These are phyloP conservation scores for Zygosaccharomyces lentus DNA, from an alignment of 805 yeast species.

Conservation along the genomic window DNA sequence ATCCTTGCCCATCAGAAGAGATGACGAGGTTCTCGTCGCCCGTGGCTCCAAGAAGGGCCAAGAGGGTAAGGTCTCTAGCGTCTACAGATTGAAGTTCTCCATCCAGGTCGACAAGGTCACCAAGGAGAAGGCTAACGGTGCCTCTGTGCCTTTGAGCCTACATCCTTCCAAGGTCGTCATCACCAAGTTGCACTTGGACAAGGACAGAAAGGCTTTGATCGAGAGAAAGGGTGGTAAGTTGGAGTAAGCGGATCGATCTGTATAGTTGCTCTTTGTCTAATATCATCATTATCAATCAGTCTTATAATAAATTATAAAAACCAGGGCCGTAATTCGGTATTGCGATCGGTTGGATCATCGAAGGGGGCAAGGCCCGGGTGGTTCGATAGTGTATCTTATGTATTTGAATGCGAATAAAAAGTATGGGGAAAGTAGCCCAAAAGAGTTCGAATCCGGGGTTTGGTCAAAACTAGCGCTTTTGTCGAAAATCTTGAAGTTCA, in stretches of 20 bases:
- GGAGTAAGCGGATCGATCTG: conserved; percentile 52
- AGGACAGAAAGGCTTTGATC: conserved; percentile 97
- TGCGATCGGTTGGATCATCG: background rate
- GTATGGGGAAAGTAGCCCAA: background rate
- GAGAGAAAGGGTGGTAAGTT: conserved; percentile 96
- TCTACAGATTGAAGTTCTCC: conserved; percentile 97
- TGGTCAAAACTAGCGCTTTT: background rate
- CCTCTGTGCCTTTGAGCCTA: conserved; percentile 92
- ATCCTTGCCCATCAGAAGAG: conserved; percentile 95
- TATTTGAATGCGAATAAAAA: background rate
- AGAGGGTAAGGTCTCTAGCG: conserved; percentile 96
- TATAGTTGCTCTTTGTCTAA: conserved; percentile 14
- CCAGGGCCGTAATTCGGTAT: background rate
- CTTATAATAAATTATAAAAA: background rate
- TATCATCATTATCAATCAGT: background rate
- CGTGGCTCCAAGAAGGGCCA: conserved; percentile 99
- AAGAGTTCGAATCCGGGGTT: conserved; percentile 2
- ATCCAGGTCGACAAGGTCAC: conserved; percentile 96
- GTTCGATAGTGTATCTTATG: background rate
- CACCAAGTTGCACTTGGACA: conserved; percentile 97
- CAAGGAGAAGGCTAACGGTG: conserved; percentile 97
- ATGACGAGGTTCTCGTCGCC: conserved; percentile 90
- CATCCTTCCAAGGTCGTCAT: conserved; percentile 99
- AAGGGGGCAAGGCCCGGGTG: background rate
- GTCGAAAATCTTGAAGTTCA: background rate